These are phyloP conservation scores for Elaeis guineensis DNA, from an alignment of 176 grass and related monocot species.

Conservation along the genomic window DNA sequence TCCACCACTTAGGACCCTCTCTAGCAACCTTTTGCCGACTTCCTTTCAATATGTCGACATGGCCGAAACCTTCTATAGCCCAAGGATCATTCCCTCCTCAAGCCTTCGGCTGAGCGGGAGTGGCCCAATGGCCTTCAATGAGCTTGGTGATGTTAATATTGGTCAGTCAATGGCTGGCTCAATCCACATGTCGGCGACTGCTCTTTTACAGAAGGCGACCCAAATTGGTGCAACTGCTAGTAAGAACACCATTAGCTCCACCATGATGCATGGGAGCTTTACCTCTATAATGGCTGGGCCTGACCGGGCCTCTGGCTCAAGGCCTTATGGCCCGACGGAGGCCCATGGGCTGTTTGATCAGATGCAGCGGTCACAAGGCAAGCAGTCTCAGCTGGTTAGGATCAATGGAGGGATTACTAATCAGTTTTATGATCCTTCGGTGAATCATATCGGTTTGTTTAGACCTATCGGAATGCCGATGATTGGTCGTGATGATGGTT, in stretches of 20 bases:
- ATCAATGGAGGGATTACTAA: conserved; percentile 5
- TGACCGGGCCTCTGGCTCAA: neutral
- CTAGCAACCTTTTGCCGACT: neutral
- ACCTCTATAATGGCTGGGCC: neutral
- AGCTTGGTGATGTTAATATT: neutral
- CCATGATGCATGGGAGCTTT: neutral
- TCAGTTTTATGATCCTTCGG: neutral
- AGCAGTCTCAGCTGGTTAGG: conserved; percentile 16
- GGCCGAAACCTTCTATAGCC: neutral
- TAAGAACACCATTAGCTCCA: neutral
- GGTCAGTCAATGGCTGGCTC: neutral
- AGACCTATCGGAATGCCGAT: conserved; percentile 4
- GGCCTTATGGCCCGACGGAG: neutral
- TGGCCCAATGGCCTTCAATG: conserved; percentile 4
- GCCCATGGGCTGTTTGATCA: neutral
- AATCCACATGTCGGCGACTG: neutral
- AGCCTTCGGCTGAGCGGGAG: too few relatives aligned
- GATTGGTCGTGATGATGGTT: neutral
- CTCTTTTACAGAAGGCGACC: neutral
- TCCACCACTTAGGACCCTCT: neutral
- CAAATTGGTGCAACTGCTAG: neutral
- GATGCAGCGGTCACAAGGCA: neutral
- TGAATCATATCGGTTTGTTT: neutral
- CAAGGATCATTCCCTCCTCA: too few relatives aligned
- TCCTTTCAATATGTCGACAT: neutral